phyloP scores from a whole-genome alignment of 176 grass and related monocot genomes.

The Puya raimondii region DNA sequence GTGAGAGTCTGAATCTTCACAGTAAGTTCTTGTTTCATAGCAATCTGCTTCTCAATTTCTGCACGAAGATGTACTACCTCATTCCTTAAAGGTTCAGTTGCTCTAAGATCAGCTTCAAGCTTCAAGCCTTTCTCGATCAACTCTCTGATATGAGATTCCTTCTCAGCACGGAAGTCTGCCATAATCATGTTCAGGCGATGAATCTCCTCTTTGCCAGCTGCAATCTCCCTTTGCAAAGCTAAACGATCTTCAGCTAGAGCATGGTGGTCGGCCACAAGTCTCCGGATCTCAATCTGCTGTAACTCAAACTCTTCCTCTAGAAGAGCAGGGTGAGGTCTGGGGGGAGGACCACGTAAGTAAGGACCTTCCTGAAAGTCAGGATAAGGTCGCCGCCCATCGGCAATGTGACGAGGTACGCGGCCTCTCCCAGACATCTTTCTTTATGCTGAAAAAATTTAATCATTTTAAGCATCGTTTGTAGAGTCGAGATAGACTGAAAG shows the following conservation, averaged over 20 bases:
- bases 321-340: slow-evolving; percentile 28
- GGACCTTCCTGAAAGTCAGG: slow-evolving; percentile 29
- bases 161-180: slow-evolving; percentile 37
- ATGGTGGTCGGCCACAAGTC: slow-evolving; percentile 47
- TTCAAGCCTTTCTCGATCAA: slow-evolving; percentile 56
- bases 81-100: slow-evolving; percentile 40
- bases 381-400: slow-evolving; percentile 33
- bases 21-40: slow-evolving; percentile 44
- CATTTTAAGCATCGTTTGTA: too few species aligned
- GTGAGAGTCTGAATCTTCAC: slow-evolving; percentile 39
- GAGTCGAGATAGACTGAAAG: too few species aligned
- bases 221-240: slow-evolving; percentile 35
- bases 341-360: slow-evolving; percentile 22
- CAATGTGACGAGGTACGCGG: slow-evolving; percentile 25
- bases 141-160: slow-evolving; percentile 44
- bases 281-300: slow-evolving; percentile 34
- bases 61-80: slow-evolving; percentile 43
- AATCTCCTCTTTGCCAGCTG: slow-evolving; percentile 42
- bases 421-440: slow-evolving; percentile 48
- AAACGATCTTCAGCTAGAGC: slow-evolving; percentile 39
- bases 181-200: slow-evolving; percentile 42
- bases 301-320: slow-evolving; percentile 45
- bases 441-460: background rate
- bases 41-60: slow-evolving; percentile 45
- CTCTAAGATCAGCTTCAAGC: slow-evolving; percentile 60